Base-by-base conservation (phyloP, 2,329 filamentous ascomycete genomes). In the Zymoseptoria crescenta region DNA sequence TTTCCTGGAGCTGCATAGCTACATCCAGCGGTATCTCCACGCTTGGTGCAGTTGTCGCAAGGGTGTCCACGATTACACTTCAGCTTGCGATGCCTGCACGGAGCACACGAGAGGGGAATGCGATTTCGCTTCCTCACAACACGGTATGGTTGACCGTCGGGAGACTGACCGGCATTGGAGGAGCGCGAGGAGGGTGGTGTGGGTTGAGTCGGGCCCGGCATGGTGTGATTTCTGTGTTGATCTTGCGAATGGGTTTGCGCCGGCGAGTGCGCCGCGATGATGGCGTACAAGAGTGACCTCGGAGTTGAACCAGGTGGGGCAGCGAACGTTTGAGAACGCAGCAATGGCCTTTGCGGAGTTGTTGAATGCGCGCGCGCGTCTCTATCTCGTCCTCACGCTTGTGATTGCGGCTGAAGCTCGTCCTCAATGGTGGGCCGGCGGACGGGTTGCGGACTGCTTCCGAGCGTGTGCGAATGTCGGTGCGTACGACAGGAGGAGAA, bases 11-110 rank as follows among this genome's bases (percentile, higher is more conserved):
- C 77, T 52, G 91, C 91, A 78, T 96, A 97, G 65, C 87, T 88
- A 77, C 93, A 97, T 59, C 89, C 88, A 57, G 82, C 77, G 13
- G 87, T 86, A 74, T 92, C 89, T 65, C 86, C 89, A 68, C 91
- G 87, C 77, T 95, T 96, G 60, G 90, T 85, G 74, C 93, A 97
- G 73, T 97, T 97, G 76, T 94, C 91, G 77, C 91, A 97, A 58
- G 93, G 93, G 65, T 91, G 85, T 63, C 84, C 86, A 70, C 94
- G 87, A 74, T 97, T 96, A 79, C 93, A 97, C 83, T 96, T 96
- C 75, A 94, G 83, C 89, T 97, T 97, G 77, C 92, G 86, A 69
- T 92, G 89, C 71, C 93, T 83, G 75, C 93, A 97, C 30, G 92
- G 90, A 65, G 87, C 89, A 74, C 93, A 97, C 69, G 91, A 96